A percentile compares a stretch with the other conserved stretches of the same genome.
These are phyloP conservation scores for Sordaria brevicollis DNA, from an alignment of 495 filamentous ascomycete species.

Conservation along the genomic window DNA sequence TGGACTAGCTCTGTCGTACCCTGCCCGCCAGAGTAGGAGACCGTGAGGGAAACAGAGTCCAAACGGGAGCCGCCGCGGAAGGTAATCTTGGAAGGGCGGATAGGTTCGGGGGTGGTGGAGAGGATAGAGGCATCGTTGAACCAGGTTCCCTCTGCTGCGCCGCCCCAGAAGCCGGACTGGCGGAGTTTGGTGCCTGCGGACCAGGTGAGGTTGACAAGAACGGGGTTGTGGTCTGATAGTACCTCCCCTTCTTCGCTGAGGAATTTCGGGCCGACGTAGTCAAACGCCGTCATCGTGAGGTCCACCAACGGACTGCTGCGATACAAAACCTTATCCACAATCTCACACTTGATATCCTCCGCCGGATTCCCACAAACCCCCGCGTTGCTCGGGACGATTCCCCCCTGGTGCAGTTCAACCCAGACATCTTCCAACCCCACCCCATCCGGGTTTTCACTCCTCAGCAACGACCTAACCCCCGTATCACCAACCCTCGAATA, in stretches of 20 bases:
- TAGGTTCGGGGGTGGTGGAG: slow-evolving; percentile 20
- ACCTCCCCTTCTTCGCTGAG: slow-evolving; percentile 40
- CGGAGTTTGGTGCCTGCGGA: slow-evolving; percentile 26
- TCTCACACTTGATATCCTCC: slow-evolving; percentile 41
- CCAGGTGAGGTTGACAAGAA: slow-evolving; percentile 46
- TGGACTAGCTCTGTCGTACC: slow-evolving; percentile 36
- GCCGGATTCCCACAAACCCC: slow-evolving; percentile 41
- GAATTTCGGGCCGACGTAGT: slow-evolving; percentile 41
- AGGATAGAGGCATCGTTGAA: slow-evolving; percentile 42
- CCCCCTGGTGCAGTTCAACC: slow-evolving; percentile 37
- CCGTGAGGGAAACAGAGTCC: slow-evolving; percentile 38
- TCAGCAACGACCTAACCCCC: slow-evolving; percentile 31
- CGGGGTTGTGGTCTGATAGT: slow-evolving; percentile 53
- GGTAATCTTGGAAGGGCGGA: slow-evolving; percentile 24
- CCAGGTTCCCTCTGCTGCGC: slow-evolving; percentile 38
- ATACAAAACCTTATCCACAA: slow-evolving; percentile 55
- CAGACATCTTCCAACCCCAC: slow-evolving; percentile 38
- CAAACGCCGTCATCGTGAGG: slow-evolving; percentile 32
- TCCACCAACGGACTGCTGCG: slow-evolving; percentile 35
- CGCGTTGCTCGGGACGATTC: slow-evolving; percentile 34
- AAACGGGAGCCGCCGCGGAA: slow-evolving; percentile 41
- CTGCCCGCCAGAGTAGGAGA: slow-evolving; percentile 16
- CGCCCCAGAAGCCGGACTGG: slow-evolving; percentile 41
- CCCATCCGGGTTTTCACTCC: slow-evolving; percentile 18
- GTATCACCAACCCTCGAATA: slow-evolving; percentile 45